Conservation (phyloP, 805 yeast genomes). For the Zygoascus biomembranicola region DNA sequence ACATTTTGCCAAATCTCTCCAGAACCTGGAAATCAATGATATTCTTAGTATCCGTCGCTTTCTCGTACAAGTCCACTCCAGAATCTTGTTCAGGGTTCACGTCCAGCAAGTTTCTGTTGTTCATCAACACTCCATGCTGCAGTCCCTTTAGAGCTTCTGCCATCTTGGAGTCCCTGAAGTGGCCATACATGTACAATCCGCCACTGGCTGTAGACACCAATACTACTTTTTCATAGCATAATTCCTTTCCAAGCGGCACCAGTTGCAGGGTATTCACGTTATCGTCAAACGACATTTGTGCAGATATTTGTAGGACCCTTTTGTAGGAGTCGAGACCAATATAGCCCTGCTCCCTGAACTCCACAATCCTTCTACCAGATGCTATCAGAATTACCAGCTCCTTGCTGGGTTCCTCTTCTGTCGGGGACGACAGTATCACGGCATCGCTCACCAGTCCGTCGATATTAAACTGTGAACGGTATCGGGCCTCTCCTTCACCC, state of each 20-base stretch:
- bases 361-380: not conserved
- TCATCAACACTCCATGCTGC: not conserved
- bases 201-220: not conserved
- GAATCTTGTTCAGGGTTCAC: not conserved
- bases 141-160: not conserved
- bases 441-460: not conserved
- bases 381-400: not conserved
- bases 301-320: not conserved
- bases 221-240: not conserved
- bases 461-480: not conserved
- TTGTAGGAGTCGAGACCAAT: not conserved
- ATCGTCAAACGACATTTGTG: not conserved
- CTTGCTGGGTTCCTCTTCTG: not conserved
- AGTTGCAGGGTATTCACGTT: not conserved
- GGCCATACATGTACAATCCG: not conserved
- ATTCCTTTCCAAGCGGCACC: not conserved
- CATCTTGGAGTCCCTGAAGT: not conserved
- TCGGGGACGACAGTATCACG: not conserved
- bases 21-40: not conserved
- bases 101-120: not conserved
- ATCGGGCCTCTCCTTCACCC: not conserved
- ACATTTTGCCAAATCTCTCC: not conserved
- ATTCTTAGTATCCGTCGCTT: not conserved
- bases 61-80: not conserved
- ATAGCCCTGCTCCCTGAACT: not conserved